Base-by-base conservation (phyloP, 768 basidiomycete genomes). In the Boletales sp. region DNA sequence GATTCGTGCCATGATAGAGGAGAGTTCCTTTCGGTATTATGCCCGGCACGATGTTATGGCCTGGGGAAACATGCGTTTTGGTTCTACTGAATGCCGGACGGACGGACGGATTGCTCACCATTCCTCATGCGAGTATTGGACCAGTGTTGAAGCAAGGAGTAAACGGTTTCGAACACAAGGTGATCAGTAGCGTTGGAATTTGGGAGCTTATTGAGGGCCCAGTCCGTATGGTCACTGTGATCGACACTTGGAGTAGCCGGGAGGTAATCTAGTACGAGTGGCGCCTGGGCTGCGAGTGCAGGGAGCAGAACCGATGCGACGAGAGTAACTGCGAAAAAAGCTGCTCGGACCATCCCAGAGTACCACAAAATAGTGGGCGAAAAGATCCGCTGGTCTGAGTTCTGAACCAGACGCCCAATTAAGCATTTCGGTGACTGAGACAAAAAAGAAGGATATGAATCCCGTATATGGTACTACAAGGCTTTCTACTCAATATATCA, bases 41-140 rank as follows among this genome's bases (percentile, higher is more conserved):
- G 25, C 65, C 72, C 2, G 69, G 69, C 8, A 73, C 61, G 36
- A 58, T 58, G 44, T 18, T 60, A 34, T 63, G 61, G 13, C 61
- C 60, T 61, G 4, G 13, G 33, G 30, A 56, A 41, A 21, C 15
- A 56, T 48, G 30, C 57, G 49, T 6, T 46, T 60, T 63, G 12
- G 14, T 12, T 34, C 12, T 28, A 28, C 25, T 13, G 33, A 34
- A 34, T 4, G 33, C 14, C 33, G 12, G 14, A 34, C 33, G 14
- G 25, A 28, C 7, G 25, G 5, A 28, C 1, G 1, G 9, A 21
- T 10, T 5, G 9, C 66, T 44, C 43, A 74, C 74, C 74, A 53
- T 75, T 74, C 41, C 75, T 67, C 60, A 75, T 73, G 5, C 73
- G 70, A 0, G 75, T 74, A 45, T 76, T 74, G 15, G 73, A 70